Base-by-base conservation (phyloP, 108 stramenopile species). In the Hondaea fermentalgiana region DNA sequence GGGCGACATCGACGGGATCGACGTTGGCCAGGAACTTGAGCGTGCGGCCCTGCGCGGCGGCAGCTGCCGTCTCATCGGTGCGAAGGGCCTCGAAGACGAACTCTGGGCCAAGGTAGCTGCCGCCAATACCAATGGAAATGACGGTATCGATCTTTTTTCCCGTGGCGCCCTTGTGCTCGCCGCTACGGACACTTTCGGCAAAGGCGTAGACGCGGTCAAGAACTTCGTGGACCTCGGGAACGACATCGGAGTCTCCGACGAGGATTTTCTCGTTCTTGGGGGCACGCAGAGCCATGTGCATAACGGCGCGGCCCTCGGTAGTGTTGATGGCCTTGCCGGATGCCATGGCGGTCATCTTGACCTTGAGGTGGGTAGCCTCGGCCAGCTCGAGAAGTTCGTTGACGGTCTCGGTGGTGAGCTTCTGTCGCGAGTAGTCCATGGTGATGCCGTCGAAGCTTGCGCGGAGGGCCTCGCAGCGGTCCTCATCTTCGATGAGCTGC, bases 41-140 rank as follows among this genome's bases (percentile, higher is more conserved):
- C 72, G 87, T 94, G 90, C 98, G 97, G 47, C 97, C 98, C 76
- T 96, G 89, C 1, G 96, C 95, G 2, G 94, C 90, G 83, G 28
- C 43, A 5, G 72, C 59, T 0, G 96, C 97, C 83, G 95, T 95
- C 44, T 95, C 96, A 87, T 96, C 97, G 21, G 96, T 97, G 58
- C 96, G 97, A n/a, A 99, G 91, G 17, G 97, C 97, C 90, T 97
- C 99, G 89, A 96, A 96, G 51, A 99, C 92, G 91, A 99, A 99
- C 90, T 99, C 99, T 5, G 99, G 98, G 5, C 99, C 99, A 42
- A 97, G 92, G 90, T 97, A 95, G 87, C 88, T 89, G 42, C 95
- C 99, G 88, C 99, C 99, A 90, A 99, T 99, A 14, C 99, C 99
- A 49, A 99, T 97, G 25, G 96, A 96, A 8, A 99, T 94, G 69